These are phyloP conservation scores for Lecanoromycetidae sp. DNA, from an alignment of 2,329 filamentous ascomycete genomes.

Conservation along the genomic window DNA sequence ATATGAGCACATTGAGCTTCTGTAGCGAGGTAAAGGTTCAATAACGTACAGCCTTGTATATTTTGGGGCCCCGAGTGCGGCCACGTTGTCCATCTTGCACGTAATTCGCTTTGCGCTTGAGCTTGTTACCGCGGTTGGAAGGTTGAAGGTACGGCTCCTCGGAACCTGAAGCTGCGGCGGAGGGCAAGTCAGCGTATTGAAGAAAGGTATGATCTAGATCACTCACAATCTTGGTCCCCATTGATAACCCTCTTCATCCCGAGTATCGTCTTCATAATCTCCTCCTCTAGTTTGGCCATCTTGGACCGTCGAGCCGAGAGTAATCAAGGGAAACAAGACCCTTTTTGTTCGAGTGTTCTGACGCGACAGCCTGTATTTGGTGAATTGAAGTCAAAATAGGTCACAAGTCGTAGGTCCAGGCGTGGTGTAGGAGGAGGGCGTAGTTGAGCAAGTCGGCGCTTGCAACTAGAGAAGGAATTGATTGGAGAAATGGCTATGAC, in stretches of 20 bases:
- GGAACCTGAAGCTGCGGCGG: conserved; percentile 33
- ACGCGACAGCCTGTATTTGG: too few relatives aligned
- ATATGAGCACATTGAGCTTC: background rate
- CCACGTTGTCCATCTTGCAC: conserved; percentile 42
- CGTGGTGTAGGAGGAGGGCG: background rate
- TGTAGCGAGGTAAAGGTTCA: background rate
- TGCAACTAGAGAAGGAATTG: background rate
- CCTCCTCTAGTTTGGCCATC: conserved; percentile 34
- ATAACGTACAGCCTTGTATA: conserved; percentile 43
- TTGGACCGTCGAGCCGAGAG: conserved; percentile 2
- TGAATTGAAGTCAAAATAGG: too few relatives aligned
- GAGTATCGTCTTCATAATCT: conserved; percentile 42
- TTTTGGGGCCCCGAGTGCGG: conserved; percentile 37
- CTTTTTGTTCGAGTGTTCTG: too few relatives aligned
- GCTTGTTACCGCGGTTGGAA: conserved; percentile 50
- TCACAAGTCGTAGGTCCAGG: background rate
- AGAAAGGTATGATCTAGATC: background rate
- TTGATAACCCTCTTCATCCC: conserved; percentile 41
- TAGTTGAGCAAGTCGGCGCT: background rate
- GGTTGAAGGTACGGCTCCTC: conserved; percentile 43
- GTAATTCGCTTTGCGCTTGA: conserved; percentile 45
- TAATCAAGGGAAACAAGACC: too few relatives aligned
- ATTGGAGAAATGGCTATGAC: background rate
- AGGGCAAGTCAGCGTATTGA: background rate
- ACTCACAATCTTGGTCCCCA: conserved; percentile 35